Conservation (phyloP, 495 filamentous ascomycete species). For the Collariella sp. region DNA sequence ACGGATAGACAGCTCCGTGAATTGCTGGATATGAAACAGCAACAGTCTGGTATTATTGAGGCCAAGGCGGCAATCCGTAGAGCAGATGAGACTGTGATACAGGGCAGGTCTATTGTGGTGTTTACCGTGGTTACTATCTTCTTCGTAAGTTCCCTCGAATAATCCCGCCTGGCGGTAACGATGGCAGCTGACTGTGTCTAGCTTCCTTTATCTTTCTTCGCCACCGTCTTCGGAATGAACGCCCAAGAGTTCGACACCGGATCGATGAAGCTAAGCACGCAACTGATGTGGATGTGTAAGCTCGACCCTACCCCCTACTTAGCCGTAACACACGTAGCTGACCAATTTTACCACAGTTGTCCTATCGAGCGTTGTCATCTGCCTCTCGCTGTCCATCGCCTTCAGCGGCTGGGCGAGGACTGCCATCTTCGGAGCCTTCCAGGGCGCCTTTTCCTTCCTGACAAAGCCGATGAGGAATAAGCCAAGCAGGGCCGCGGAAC, state of each 20-base stretch:
- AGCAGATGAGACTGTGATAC: constrained; percentile 49
- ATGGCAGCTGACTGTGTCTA: too few relatives aligned
- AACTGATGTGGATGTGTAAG: constrained; percentile 33
- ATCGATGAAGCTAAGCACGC: constrained; percentile 14
- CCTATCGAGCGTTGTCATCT: constrained; percentile 15
- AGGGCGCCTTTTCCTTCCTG: constrained; percentile 6
- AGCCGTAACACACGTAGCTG: not conserved
- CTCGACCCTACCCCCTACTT: not conserved
- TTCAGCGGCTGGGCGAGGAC: constrained; percentile 19
- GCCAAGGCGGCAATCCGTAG: constrained; percentile 49
- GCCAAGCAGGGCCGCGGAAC: not conserved
- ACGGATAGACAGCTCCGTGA: constrained; percentile 30
- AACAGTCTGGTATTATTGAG: constrained; percentile 56
- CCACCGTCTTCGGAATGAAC: constrained; percentile 39
- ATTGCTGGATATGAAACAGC: constrained; percentile 54
- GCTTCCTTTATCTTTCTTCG: constrained; percentile 36
- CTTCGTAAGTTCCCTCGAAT: constrained; percentile 27
- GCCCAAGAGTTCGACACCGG: constrained; percentile 24
- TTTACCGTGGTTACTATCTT: constrained; percentile 61
- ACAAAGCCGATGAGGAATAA: not conserved
- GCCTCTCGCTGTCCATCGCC: constrained; percentile 16
- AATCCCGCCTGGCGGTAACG: too few relatives aligned
- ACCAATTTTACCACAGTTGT: constrained; percentile 7
- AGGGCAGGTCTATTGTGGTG: constrained; percentile 53
- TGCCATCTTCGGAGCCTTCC: constrained; percentile 11